Percentiles rank a stretch among this genome's conserved stretches.
phyloP scores from a whole-genome alignment of 768 basidiomycete species.

The Lentinula boryana region DNA sequence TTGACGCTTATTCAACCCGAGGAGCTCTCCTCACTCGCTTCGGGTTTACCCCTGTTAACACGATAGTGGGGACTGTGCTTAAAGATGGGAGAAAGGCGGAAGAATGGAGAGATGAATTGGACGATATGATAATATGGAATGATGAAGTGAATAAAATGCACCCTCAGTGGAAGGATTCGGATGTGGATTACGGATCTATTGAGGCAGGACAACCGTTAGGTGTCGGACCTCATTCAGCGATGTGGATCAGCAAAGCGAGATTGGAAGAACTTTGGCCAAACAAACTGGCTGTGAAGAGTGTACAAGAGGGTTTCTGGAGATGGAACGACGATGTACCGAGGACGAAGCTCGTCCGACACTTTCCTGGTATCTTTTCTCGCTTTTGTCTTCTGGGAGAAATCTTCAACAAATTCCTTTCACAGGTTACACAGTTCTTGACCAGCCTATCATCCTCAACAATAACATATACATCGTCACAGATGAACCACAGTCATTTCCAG shows the following conservation, averaged over 20 bases:
- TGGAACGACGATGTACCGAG: slow-evolving; percentile 55
- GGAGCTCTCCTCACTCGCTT: slow-evolving; percentile 31
- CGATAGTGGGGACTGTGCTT: slow-evolving; percentile 19
- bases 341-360: slow-evolving; percentile 55
- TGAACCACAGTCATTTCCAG: slow-evolving; percentile 54
- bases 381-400: neutral
- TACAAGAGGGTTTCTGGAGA: slow-evolving; percentile 46
- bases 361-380: slow-evolving; percentile 43
- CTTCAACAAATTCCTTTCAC: neutral
- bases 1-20: slow-evolving; percentile 34
- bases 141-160: slow-evolving; percentile 29
- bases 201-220: slow-evolving; percentile 40
- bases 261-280: slow-evolving; percentile 20
- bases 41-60: slow-evolving; percentile 30
- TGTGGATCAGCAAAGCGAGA: slow-evolving; percentile 33
- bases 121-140: slow-evolving; percentile 59
- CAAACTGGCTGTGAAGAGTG: slow-evolving; percentile 22
- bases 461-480: slow-evolving; percentile 74
- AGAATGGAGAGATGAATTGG: slow-evolving; percentile 52
- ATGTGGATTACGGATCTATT: slow-evolving; percentile 50
- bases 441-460: slow-evolving; percentile 68
- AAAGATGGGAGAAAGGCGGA: slow-evolving; percentile 42
- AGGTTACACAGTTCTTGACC: slow-evolving; percentile 85
- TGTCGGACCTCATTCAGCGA: slow-evolving; percentile 34
- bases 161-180: slow-evolving; percentile 48